Base-by-base conservation (phyloP, 768 basidiomycete genomes). In the Baorangia bicolor region DNA sequence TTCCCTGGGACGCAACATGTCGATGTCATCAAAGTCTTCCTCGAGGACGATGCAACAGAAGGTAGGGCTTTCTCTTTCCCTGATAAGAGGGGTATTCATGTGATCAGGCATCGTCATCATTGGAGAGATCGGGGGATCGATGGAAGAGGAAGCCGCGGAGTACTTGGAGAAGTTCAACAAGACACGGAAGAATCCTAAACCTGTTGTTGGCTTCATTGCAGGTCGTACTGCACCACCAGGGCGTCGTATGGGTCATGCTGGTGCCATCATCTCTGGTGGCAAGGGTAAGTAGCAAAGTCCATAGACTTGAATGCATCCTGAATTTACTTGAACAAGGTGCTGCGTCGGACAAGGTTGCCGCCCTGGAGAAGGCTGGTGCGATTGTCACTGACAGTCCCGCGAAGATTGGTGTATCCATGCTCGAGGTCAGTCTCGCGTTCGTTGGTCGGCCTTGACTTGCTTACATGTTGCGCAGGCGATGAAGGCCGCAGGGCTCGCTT, bases 91-190 rank as follows among this genome's bases (percentile, higher is more conserved):
- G 41, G 27, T 49, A 38, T 55, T 66, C 35, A 61, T 56, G 35
- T 33, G 20, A 43, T 13, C 39, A 93, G 92, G 95, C 64, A 95
- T 99, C 61, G 96, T 99, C 59, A 79, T 98, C 59, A 99, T 99
- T 64, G 97, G 97, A 57, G 97, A 99, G 77, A 99, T 99, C 64
- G 97, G 97, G 60, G 97, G 97, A 21, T 89, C 92, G 9, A 97
- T 98, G 96, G 97, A 99, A 76, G 97, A 99, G 73, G 96, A 98
- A 61, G 97, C 97, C 8, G 97, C 97, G 6, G 97, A 94, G 64
- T 98, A 96, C 75, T 78, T 99, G 52, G 90, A 91, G 70, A 81
- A 83, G 73, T 88, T 91, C 79, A 99, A 99, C 81, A 91, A 92
- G 76, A 93, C 88, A 27, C 83, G 90, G 50, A 74, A 74, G 52